Evolutionary conservation across 192 early-diverging fungal species (phyloP).

Genomic region (Rhizophagus clarus): DNA sequence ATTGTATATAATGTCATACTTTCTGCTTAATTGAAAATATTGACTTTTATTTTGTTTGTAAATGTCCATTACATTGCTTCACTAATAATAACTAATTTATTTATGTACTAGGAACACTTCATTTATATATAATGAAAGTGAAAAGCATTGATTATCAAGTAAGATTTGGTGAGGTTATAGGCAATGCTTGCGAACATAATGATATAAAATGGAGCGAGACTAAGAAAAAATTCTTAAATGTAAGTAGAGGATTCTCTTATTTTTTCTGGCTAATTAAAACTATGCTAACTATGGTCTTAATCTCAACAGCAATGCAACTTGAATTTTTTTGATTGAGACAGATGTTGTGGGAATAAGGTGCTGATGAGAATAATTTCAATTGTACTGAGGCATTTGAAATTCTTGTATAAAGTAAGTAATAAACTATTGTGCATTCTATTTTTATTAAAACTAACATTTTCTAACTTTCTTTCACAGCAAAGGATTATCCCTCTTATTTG

Average conservation of each 20-base stretch:
- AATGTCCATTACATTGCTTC: too few species aligned
- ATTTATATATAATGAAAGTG: too few species aligned
- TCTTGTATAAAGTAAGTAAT: neutral
- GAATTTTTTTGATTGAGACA: neutral
- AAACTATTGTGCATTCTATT: neutral
- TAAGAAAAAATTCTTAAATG: conserved; percentile 14
- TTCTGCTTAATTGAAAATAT: too few species aligned
- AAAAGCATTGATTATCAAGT: conserved; percentile 10
- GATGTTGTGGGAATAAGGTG: neutral
- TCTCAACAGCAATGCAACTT: conserved; percentile 8
- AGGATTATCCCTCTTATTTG: too few species aligned
- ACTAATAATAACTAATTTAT: too few species aligned
- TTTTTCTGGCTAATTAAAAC: conserved; percentile 12
- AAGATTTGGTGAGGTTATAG: conserved; percentile 13
- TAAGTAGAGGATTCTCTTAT: conserved; percentile 1
- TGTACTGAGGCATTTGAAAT: neutral
- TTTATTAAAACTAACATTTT: neutral
- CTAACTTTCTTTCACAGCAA: too few species aligned
- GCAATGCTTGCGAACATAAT: neutral
- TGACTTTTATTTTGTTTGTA: too few species aligned
- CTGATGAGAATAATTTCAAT: conserved; percentile 18
- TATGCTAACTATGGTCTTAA: conserved; percentile 1
- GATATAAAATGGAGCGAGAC: neutral
- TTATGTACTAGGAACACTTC: too few species aligned
- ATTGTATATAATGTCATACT: too few species aligned